phyloP scores from a whole-genome alignment of 164 flowering plant species.

The Sextonia rubra region DNA sequence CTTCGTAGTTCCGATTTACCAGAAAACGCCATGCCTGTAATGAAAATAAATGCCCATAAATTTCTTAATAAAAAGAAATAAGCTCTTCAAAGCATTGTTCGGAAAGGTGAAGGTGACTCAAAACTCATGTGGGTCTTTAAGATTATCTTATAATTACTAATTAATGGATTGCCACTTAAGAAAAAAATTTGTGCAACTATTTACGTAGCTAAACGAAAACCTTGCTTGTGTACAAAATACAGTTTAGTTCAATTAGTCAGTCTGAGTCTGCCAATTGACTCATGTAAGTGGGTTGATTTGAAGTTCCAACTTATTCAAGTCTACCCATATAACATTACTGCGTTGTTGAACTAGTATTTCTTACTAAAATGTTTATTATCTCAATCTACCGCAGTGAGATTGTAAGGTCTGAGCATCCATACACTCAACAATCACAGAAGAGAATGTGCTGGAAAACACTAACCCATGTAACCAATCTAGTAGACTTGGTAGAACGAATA shows the following conservation, averaged over 20 bases:
- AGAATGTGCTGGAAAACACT: constrained; percentile 19
- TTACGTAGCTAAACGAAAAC: too few relatives aligned
- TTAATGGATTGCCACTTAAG: too few relatives aligned
- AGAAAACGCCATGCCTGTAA: background rate
- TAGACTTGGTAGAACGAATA: constrained; percentile 42
- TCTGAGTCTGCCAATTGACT: background rate
- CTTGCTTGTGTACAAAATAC: background rate
- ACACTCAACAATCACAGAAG: background rate
- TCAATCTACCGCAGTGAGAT: background rate
- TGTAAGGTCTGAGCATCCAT: background rate
- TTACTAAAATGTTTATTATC: background rate
- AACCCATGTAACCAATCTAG: constrained; percentile 86
- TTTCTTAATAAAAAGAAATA: too few relatives aligned
- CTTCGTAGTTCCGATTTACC: background rate
- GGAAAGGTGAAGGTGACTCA: background rate
- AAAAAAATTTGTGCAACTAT: too few relatives aligned
- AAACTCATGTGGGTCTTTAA: background rate
- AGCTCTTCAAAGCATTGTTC: background rate
- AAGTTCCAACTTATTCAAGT: background rate
- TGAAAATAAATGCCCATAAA: background rate
- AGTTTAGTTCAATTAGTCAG: background rate
- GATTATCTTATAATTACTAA: too few relatives aligned
- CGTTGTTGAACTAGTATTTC: background rate
- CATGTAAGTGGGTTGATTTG: background rate
- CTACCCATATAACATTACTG: background rate